A percentile compares a stretch with the other conserved stretches of the same genome.
phyloP scores from a whole-genome alignment of 768 basidiomycete genomes.

The Xanthoconium stramineum region DNA sequence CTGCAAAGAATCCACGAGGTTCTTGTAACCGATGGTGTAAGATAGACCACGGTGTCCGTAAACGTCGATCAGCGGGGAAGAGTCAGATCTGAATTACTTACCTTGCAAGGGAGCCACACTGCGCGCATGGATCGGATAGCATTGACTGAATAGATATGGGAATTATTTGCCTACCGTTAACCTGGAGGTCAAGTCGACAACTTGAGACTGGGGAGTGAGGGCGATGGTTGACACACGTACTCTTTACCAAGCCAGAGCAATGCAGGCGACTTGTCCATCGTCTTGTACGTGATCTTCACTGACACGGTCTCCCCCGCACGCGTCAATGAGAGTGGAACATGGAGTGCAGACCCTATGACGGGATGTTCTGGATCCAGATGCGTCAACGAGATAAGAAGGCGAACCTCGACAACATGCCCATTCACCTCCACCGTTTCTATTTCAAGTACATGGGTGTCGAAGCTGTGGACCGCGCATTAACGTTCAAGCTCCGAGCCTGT shows the following conservation, averaged over 20 bases:
- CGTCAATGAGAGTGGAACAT: constrained; percentile 46
- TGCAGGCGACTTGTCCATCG: constrained; percentile 71
- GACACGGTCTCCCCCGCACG: constrained; percentile 37
- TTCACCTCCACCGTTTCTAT: constrained; percentile 52
- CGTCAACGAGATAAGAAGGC: constrained; percentile 20
- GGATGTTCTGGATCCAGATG: constrained; percentile 54
- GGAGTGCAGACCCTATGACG: constrained; percentile 77
- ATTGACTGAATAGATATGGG: constrained; percentile 90
- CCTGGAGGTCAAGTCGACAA: constrained; percentile 33
- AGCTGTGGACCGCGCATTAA: constrained; percentile 27
- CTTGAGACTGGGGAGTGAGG: too few species aligned
- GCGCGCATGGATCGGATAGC: constrained; percentile 88
- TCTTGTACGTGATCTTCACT: constrained; percentile 64
- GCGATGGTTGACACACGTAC: constrained; percentile 31
- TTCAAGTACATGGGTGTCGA: constrained; percentile 53
- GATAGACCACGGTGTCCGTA: constrained; percentile 74
- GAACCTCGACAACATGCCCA: constrained; percentile 40
- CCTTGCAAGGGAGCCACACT: constrained; percentile 53
- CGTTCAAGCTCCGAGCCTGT: background rate
- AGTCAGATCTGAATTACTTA: too few species aligned
- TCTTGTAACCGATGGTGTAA: constrained; percentile 72
- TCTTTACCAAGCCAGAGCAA: constrained; percentile 40
- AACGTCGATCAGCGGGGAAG: background rate
- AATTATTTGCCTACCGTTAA: constrained; percentile 86
- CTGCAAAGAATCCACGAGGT: constrained; percentile 64